Base-by-base conservation (phyloP, 208 protist genomes). In the Trypanosoma mega region DNA sequence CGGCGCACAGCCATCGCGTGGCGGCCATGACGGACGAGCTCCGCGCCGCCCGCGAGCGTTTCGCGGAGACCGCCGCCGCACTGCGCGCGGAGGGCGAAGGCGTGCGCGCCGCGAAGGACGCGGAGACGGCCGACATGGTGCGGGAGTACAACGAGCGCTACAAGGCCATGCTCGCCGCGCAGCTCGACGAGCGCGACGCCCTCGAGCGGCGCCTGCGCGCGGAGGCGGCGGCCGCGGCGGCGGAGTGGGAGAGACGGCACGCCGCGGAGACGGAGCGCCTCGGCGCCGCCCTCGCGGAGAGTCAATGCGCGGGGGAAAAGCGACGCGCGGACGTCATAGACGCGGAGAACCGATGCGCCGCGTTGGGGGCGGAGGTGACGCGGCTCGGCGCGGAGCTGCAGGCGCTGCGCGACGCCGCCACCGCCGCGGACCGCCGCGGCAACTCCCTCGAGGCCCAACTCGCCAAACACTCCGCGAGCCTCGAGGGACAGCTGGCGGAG, bases 71-170 rank as follows among this genome's bases (percentile, higher is more conserved):
- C 8, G 34, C n/a, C 43, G 55, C 29, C n/a, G n/a, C n/a, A n/a
- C n/a, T n/a, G n/a, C n/a, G n/a, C 2, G 12, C 37, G 26, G 6
- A 27, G 29, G 27, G 18, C 50, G n/a, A 49, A 74, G 41, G 51
- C 82, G 6, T 76, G 20, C 67, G 69, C 1, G 51, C 72, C 6
- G 39, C 44, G 21, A 93, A 93, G 52, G 86, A 94, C 24, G 61
- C 66, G 0, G 91, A 96, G 64, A 73, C 80, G 48, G 73, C 74
- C 3, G 65, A 76, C 8, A 58, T 96, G 20, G 88, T 97, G 16
- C 73, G 80, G 56, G 85, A 93, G 68, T 97, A 97, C 79, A 97
- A 97, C 59, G 90, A 95, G 39, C 72, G 80, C 45, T 97, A 97
- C 74, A 97, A 96, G 62, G 23, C 81, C 0, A 97, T 97, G 93